These are phyloP conservation scores for Cairneyella variabilis DNA, from an alignment of 495 filamentous ascomycete genomes.

Conservation along the genomic window DNA sequence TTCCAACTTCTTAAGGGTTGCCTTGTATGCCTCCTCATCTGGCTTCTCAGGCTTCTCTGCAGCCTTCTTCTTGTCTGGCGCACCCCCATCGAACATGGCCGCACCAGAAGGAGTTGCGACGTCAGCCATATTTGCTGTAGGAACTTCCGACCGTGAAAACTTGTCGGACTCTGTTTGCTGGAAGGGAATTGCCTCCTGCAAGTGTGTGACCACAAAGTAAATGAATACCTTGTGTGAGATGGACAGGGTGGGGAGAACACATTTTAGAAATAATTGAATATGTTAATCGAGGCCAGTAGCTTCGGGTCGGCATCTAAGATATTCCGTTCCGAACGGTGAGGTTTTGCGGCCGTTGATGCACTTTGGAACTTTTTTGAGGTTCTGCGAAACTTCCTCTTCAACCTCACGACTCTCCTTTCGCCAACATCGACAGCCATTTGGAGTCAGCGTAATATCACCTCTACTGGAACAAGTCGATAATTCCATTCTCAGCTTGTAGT, in stretches of 20 bases:
- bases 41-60: constrained; percentile 63
- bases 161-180: neutral
- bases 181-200: constrained; percentile 1
- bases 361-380: neutral
- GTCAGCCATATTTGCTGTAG: constrained; percentile 21
- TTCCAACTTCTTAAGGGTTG: constrained; percentile 68
- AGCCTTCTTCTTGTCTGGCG: constrained; percentile 28
- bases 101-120: constrained; percentile 24
- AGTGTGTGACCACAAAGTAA: constrained; percentile 1
- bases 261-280: constrained; percentile 2
- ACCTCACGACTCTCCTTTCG: too few species aligned
- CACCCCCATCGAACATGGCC: constrained; percentile 13
- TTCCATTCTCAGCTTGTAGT: too few species aligned
- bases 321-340: too few species aligned
- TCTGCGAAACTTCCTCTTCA: too few species aligned
- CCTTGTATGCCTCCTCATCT: constrained; percentile 67
- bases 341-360: neutral
- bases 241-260: neutral
- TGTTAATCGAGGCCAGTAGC: too few species aligned
- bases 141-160: neutral
- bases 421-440: too few species aligned
- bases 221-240: constrained; percentile 19
- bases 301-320: too few species aligned
- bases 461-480: too few species aligned
- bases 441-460: too few species aligned